Evolutionary conservation across 1,139 yeast species (phyloP).

Genomic region (Geotrichum citri-aurantii): DNA sequence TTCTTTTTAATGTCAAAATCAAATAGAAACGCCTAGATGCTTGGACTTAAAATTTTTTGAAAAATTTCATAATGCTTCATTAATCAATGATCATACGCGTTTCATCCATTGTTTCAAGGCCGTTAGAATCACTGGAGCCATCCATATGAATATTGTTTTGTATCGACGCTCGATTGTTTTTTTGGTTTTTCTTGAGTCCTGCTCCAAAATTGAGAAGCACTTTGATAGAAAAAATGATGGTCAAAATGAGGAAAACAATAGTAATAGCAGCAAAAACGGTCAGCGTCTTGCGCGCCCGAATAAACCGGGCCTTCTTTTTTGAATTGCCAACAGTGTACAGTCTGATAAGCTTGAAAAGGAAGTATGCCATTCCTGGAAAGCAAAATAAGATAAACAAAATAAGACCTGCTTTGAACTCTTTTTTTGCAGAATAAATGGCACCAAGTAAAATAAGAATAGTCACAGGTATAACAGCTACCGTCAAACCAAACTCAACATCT

Average conservation of each 20-base stretch:
- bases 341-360: slow-evolving; percentile 46
- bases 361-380: slow-evolving; percentile 45
- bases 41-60: background rate
- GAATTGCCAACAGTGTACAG: slow-evolving; percentile 41
- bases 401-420: slow-evolving; percentile 38
- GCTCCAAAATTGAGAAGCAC: slow-evolving; percentile 39
- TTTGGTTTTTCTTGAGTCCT: background rate
- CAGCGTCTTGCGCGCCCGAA: slow-evolving; percentile 47
- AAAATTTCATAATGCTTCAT: background rate
- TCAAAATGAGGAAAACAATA: slow-evolving; percentile 38
- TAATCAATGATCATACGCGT: slow-evolving; percentile 8
- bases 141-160: background rate
- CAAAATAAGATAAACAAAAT: slow-evolving; percentile 36
- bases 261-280: slow-evolving; percentile 47
- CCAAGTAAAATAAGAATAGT: slow-evolving; percentile 41
- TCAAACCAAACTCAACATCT: slow-evolving; percentile 46
- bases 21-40: background rate
- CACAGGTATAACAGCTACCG: slow-evolving; percentile 46
- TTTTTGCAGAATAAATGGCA: slow-evolving; percentile 41
- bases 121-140: background rate
- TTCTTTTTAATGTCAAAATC: background rate
- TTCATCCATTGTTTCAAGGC: background rate
- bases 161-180: background rate
- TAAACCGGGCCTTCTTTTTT: slow-evolving; percentile 32
- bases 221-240: slow-evolving; percentile 39